These are phyloP conservation scores for Exophiala lecanii-corni DNA, from an alignment of 2,329 filamentous ascomycete species.

Conservation along the genomic window DNA sequence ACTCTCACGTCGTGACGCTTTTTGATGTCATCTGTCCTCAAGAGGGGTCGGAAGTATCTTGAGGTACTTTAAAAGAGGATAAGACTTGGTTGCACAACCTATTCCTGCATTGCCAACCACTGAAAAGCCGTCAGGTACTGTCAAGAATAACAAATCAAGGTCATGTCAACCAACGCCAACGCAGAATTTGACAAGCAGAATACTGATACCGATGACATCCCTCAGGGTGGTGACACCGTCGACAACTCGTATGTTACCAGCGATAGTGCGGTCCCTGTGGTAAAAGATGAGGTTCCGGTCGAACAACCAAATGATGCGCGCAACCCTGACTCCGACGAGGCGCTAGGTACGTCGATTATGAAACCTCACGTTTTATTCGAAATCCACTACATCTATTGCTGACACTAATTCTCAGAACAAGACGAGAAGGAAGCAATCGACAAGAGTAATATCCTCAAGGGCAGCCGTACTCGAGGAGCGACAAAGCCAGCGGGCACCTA, in stretches of 20 bases:
- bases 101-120: too few relatives aligned
- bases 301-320: conserved; percentile 5
- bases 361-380: background rate
- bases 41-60: too few relatives aligned
- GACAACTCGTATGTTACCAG: conserved; percentile 5
- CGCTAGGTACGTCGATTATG: background rate
- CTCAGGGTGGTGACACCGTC: conserved; percentile 4
- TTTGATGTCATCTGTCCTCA: too few relatives aligned
- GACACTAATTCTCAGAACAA: conserved; percentile 2
- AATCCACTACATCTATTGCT: background rate
- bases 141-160: too few relatives aligned
- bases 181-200: conserved; percentile 4
- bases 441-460: conserved; percentile 3
- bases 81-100: too few relatives aligned
- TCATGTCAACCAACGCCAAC: conserved; percentile 5
- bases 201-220: conserved; percentile 2
- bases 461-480: conserved; percentile 3
- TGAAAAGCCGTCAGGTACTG: too few relatives aligned
- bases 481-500: conserved; percentile 3
- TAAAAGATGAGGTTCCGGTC: conserved; percentile 4
- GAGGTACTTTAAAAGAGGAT: too few relatives aligned
- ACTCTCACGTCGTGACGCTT: too few relatives aligned
- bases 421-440: conserved; percentile 4
- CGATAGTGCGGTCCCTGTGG: background rate
- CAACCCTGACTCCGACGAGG: conserved; percentile 1